These are phyloP conservation scores for Alternaria tenuissima DNA, from an alignment of 2,329 filamentous ascomycete genomes.

Conservation along the genomic window DNA sequence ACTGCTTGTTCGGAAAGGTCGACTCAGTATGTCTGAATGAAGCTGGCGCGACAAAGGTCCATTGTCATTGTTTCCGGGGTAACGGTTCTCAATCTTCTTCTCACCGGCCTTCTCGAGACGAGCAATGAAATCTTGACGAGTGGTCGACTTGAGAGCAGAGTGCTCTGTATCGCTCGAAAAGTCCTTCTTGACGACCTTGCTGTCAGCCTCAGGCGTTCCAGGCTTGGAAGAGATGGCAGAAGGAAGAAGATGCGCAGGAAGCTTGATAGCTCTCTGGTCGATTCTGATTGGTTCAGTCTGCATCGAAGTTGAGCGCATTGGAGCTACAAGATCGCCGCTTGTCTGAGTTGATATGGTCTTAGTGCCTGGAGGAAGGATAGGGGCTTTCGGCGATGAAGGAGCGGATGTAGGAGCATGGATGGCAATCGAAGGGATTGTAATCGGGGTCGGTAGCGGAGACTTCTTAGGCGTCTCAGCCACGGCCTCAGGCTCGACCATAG, in stretches of 20 bases:
- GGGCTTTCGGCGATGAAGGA: slow-evolving; percentile 76
- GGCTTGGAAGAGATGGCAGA: slow-evolving; percentile 72
- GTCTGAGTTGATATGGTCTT: slow-evolving; percentile 89
- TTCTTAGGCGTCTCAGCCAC: slow-evolving; percentile 23
- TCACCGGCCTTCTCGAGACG: slow-evolving; percentile 41
- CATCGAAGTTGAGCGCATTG: slow-evolving; percentile 65
- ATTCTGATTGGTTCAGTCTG: slow-evolving; percentile 94
- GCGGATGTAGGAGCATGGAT: slow-evolving; percentile 88
- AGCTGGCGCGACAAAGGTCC: slow-evolving; percentile 70
- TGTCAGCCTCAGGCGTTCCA: slow-evolving; percentile 47
- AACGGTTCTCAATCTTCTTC: slow-evolving; percentile 65
- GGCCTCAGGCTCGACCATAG: slow-evolving; percentile 43
- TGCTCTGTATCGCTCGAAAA: slow-evolving; percentile 22
- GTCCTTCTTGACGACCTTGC: slow-evolving; percentile 24
- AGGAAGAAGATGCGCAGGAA: slow-evolving; percentile 81
- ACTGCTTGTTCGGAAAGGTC: slow-evolving; percentile 80
- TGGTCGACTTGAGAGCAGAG: slow-evolving; percentile 24
- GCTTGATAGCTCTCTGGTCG: slow-evolving; percentile 76
- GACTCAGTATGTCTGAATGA: slow-evolving; percentile 66
- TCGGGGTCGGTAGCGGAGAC: slow-evolving; percentile 49
- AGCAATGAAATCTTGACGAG: slow-evolving; percentile 42
- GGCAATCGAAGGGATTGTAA: slow-evolving; percentile 81
- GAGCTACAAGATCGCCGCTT: slow-evolving; percentile 58
- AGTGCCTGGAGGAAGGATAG: slow-evolving; percentile 79
- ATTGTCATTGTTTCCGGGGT: slow-evolving; percentile 83